phyloP scores from a whole-genome alignment of 2,329 filamentous ascomycete genomes.

The Phaeoacremonium minimum region DNA sequence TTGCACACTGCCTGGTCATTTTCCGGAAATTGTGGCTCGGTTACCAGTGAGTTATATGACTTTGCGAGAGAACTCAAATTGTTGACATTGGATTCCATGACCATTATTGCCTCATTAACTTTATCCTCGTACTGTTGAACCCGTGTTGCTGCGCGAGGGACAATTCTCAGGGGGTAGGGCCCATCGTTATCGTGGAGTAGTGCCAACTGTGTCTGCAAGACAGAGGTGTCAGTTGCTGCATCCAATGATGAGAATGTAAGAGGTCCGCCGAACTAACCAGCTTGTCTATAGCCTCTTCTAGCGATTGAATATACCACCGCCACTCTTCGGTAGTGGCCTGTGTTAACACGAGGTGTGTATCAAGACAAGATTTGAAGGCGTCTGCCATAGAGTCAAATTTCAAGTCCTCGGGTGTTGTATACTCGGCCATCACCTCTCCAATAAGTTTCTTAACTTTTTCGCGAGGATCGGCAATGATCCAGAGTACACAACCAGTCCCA shows the following conservation, averaged over 20 bases:
- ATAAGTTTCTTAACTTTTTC: no score
- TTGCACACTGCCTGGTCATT: slow-evolving; percentile 7
- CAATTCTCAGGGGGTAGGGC: slow-evolving; percentile 20
- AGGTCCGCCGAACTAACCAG: neutral
- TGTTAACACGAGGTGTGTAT: slow-evolving; percentile 29
- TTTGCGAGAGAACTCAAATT: slow-evolving; percentile 22
- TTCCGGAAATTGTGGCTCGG: slow-evolving; percentile 17
- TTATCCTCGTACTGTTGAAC: slow-evolving; percentile 33
- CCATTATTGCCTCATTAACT: slow-evolving; percentile 25
- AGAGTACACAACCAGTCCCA: slow-evolving; percentile 15
- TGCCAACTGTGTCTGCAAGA: slow-evolving; percentile 13
- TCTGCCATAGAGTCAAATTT: no score
- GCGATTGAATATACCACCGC: slow-evolving; percentile 32
- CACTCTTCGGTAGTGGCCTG: slow-evolving; percentile 36
- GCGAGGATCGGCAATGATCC: slow-evolving; percentile 28
- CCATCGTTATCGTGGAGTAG: slow-evolving; percentile 12
- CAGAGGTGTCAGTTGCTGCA: neutral
- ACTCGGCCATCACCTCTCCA: no score
- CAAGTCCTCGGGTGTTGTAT: no score
- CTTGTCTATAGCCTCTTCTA: slow-evolving; percentile 22
- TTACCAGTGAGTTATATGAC: slow-evolving; percentile 20
- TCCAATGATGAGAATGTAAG: neutral
- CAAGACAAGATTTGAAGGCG: slow-evolving; percentile 28
- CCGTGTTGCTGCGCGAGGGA: no score
- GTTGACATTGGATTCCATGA: slow-evolving; percentile 30